A percentile compares a stretch with the other conserved stretches of the same genome.
Conservation (phyloP, 176 grass and related monocot genomes). For the Carex myosuroides region DNA sequence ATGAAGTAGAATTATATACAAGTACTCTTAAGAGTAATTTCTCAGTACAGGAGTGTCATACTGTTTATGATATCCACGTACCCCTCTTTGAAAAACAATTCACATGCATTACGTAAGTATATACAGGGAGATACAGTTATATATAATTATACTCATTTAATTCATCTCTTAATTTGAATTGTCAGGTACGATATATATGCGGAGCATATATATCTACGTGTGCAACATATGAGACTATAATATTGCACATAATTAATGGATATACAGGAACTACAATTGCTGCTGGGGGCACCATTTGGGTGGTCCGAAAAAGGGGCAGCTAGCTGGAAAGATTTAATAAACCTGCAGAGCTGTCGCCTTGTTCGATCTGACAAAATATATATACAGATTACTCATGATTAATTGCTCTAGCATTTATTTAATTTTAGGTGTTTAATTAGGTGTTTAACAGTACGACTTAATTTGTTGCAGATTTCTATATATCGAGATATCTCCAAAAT, state of each 20-base stretch:
- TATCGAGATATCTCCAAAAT: not conserved
- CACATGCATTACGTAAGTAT: not conserved
- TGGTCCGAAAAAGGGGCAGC: constrained; percentile 8
- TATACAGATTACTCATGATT: not conserved
- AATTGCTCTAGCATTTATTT: not conserved
- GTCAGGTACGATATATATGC: not conserved
- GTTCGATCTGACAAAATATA: not conserved
- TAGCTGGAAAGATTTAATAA: constrained; percentile 13
- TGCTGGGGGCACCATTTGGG: not conserved
- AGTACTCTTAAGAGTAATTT: too few species aligned
- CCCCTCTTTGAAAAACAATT: not conserved
- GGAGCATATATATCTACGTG: not conserved
- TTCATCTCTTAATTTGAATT: not conserved
- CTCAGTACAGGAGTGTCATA: too few species aligned
- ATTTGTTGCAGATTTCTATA: not conserved
- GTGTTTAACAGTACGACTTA: not conserved
- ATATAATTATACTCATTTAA: not conserved
- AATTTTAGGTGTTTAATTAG: not conserved
- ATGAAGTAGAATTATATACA: too few species aligned
- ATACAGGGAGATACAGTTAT: not conserved
- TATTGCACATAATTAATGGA: constrained; percentile 5
- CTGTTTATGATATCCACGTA: too few species aligned
- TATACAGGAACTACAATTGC: not conserved
- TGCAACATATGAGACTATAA: not conserved
- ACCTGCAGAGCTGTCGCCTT: constrained; percentile 1